Conservation (phyloP, 176 grass and related monocot genomes). For the Oryza coarctata region DNA sequence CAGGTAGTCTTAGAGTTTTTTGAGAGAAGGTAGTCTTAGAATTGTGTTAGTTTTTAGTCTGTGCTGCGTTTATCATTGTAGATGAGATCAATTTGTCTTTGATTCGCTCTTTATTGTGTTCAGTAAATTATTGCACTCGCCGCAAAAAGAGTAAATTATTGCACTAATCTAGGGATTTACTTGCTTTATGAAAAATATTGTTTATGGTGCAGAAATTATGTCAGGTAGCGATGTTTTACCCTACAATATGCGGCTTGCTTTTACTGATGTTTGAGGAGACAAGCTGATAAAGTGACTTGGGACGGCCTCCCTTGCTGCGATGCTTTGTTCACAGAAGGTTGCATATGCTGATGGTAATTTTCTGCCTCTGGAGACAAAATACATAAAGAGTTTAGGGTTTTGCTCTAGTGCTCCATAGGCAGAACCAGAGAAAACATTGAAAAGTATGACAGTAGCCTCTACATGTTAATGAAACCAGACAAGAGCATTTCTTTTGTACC, state of each 20-base stretch:
- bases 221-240: not conserved
- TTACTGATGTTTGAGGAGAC: constrained; percentile 33
- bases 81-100: not conserved
- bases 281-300: constrained; percentile 53
- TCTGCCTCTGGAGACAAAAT: not conserved
- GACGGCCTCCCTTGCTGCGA: constrained; percentile 26
- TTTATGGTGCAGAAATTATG: not conserved
- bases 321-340: constrained; percentile 31
- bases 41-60: too few species aligned
- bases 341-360: constrained; percentile 63
- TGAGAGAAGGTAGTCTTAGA: too few species aligned
- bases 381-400: not conserved
- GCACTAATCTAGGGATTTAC: not conserved
- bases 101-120: not conserved
- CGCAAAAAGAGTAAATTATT: not conserved
- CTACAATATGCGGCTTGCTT: too few species aligned
- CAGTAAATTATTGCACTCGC: not conserved
- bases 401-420: not conserved
- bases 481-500: not conserved
- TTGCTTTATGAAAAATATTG: not conserved
- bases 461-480: not conserved
- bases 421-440: not conserved
- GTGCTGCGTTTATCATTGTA: not conserved
- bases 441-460: not conserved
- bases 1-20: constrained; percentile 32